Evolutionary conservation across 1,284 basidiomycete species (phyloP).

Genomic region (Afroboletus lepidellus): DNA sequence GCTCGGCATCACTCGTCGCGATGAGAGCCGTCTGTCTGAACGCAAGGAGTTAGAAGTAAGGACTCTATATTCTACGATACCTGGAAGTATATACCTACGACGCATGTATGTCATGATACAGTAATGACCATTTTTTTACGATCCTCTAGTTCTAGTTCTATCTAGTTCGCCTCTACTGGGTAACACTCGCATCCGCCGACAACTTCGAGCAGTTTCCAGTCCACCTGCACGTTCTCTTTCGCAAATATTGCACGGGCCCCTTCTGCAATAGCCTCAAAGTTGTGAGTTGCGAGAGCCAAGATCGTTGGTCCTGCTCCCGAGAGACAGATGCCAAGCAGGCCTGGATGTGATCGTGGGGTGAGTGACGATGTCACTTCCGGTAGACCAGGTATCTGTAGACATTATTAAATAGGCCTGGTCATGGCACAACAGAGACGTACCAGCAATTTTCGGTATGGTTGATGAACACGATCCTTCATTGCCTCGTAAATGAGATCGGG

Average conservation of each 20-base stretch:
- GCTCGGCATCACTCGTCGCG: constrained; percentile 64
- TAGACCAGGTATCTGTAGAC: constrained; percentile 85
- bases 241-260: constrained; percentile 78
- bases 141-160: constrained; percentile 4
- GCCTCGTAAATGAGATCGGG: constrained; percentile 96
- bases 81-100: constrained; percentile 25
- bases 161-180: constrained; percentile 18
- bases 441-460: constrained; percentile 90
- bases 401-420: background rate
- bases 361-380: constrained; percentile 87
- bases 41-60: constrained; percentile 52
- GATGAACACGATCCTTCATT: constrained; percentile 98
- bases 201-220: constrained; percentile 75
- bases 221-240: constrained; percentile 72
- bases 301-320: constrained; percentile 98
- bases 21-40: constrained; percentile 83
- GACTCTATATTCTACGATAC: constrained; percentile 18
- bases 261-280: constrained; percentile 81
- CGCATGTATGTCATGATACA: constrained; percentile 17
- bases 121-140: constrained; percentile 13
- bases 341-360: constrained; percentile 87
- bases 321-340: constrained; percentile 94
- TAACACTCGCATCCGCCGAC: constrained; percentile 49
- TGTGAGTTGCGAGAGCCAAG: constrained; percentile 88
- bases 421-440: constrained; percentile 44